Conservation (phyloP, 495 filamentous ascomycete species). For the Podospora australis region DNA sequence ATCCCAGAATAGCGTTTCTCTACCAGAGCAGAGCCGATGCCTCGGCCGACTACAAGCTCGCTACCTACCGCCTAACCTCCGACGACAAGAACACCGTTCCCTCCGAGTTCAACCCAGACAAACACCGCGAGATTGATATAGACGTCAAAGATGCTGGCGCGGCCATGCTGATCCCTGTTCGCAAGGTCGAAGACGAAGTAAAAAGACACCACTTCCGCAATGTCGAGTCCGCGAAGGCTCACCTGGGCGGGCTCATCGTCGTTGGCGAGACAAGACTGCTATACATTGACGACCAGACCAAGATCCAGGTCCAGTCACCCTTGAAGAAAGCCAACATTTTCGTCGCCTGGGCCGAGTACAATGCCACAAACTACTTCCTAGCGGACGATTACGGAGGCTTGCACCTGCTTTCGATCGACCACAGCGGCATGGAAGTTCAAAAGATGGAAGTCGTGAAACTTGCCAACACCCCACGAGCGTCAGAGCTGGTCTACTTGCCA, state of each 20-base stretch:
- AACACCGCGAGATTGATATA: constrained; percentile 42
- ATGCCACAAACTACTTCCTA: constrained; percentile 72
- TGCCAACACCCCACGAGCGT: constrained; percentile 67
- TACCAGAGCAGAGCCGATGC: constrained; percentile 68
- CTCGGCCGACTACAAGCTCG: constrained; percentile 52
- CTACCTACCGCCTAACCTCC: constrained; percentile 47
- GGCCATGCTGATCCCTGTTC: constrained; percentile 77
- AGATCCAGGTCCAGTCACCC: constrained; percentile 49
- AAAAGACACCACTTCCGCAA: constrained; percentile 49
- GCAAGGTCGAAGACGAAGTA: constrained; percentile 43
- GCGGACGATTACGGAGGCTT: constrained; percentile 85
- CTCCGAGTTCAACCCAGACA: constrained; percentile 38
- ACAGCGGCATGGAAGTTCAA: constrained; percentile 51
- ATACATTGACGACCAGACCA: constrained; percentile 71
- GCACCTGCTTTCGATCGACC: constrained; percentile 68
- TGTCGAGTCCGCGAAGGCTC: constrained; percentile 38
- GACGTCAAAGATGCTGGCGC: constrained; percentile 68
- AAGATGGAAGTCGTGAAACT: constrained; percentile 53
- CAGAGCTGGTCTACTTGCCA: constrained; percentile 71
- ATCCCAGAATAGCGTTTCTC: constrained; percentile 75
- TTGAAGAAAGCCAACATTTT: constrained; percentile 74
- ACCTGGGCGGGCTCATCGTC: constrained; percentile 66
- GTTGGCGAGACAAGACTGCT: constrained; percentile 78
- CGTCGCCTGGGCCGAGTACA: constrained; percentile 79
- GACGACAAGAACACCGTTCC: constrained; percentile 44